Evolutionary conservation across 2,329 filamentous ascomycete species (phyloP).

Genomic region (Penicillium sp.): DNA sequence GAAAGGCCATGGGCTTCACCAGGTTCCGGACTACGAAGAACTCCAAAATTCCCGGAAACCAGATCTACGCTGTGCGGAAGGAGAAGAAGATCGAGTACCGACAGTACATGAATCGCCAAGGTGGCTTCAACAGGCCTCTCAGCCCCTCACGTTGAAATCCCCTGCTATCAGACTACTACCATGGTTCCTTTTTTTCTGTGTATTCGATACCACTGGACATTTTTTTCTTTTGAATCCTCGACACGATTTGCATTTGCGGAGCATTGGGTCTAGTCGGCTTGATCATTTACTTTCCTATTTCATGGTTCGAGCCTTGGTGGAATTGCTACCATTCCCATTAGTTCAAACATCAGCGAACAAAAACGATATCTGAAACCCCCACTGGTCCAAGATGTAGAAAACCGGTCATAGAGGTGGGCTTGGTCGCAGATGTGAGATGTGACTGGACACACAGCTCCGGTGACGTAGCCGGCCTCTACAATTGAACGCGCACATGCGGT

Average conservation of each 20-base stretch:
- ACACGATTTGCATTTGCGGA: conserved; percentile 32
- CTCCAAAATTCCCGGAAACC: conserved; percentile 83
- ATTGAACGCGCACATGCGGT: conserved; percentile 4
- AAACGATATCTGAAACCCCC: background rate
- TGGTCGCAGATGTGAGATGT: conserved; percentile 22
- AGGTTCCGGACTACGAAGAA: conserved; percentile 83
- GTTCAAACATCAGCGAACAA: background rate
- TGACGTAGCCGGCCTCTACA: conserved; percentile 29
- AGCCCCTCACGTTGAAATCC: conserved; percentile 43
- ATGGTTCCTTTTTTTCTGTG: conserved; percentile 9
- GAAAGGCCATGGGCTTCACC: conserved; percentile 84
- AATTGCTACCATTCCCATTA: conserved; percentile 5
- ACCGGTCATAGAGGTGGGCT: background rate
- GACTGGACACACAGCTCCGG: conserved; percentile 20
- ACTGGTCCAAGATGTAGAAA: background rate
- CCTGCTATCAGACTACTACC: conserved; percentile 2
- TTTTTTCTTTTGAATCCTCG: conserved; percentile 10
- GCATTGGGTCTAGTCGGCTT: conserved; percentile 22
- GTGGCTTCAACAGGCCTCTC: conserved; percentile 50
- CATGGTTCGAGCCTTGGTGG: conserved; percentile 10
- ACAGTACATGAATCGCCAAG: conserved; percentile 75
- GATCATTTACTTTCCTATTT: conserved; percentile 12
- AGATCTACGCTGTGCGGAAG: conserved; percentile 75
- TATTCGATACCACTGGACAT: conserved; percentile 4
- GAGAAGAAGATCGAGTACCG: conserved; percentile 93